Evolutionary conservation across 352 stramenopile genomes (phyloP).

Genomic region (Blastocystis sp.): DNA sequence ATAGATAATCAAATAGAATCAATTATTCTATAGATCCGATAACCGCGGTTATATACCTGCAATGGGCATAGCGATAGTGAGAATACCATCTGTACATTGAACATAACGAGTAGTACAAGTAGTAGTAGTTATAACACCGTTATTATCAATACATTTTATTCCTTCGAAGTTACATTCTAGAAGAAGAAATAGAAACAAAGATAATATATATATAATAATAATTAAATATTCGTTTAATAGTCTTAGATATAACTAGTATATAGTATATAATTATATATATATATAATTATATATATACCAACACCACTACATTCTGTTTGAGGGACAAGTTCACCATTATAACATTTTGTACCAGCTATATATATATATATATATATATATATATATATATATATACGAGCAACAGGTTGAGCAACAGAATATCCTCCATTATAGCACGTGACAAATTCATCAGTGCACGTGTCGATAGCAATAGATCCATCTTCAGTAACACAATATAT

Average conservation of each 20-base stretch:
- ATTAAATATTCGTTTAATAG: no score
- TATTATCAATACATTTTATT: conserved; percentile 16
- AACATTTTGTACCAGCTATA: conserved; percentile 21
- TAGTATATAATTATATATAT: no score
- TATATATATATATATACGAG: no score
- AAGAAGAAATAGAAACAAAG: no score
- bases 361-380: no score
- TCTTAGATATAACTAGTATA: no score
- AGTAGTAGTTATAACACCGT: conserved; percentile 18
- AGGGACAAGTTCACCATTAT: conserved; percentile 2
- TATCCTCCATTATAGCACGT: conserved; percentile 21
- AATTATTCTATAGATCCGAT: no score
- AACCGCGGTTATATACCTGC: no score
- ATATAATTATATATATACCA: no score
- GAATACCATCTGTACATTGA: conserved; percentile 4
- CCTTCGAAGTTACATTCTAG: conserved; percentile 16
- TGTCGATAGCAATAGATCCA: not conserved
- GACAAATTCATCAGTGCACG: conserved; percentile 26
- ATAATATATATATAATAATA: no score
- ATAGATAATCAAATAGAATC: no score
- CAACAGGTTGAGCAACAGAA: not conserved
- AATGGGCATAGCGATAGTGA: not conserved
- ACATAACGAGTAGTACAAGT: conserved; percentile 24
- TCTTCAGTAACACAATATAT: conserved; percentile 26
- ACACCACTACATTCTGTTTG: not conserved